Percentiles rank a stretch among this genome's conserved stretches.
phyloP scores from a whole-genome alignment of 192 early-diverging fungal genomes.

The Geranomyces variabilis region DNA sequence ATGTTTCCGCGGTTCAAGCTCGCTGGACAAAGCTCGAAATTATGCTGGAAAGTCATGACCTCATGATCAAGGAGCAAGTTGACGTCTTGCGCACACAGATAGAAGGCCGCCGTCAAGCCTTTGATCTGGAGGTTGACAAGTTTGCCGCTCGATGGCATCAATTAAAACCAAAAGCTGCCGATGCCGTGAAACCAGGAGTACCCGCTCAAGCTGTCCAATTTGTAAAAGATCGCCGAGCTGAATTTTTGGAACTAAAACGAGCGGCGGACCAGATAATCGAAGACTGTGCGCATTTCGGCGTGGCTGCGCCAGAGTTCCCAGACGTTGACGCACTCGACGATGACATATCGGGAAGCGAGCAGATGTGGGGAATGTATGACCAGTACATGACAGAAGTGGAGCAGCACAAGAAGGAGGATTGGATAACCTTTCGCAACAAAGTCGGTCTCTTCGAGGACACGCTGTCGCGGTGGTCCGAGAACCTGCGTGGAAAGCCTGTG shows the following conservation, averaged over 20 bases:
- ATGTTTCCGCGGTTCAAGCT: conserved; percentile 45
- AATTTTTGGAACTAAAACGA: conserved; percentile 48
- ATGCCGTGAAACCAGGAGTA: conserved; percentile 11
- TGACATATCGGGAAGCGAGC: conserved; percentile 35
- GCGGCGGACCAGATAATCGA: conserved; percentile 43
- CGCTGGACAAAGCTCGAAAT: conserved; percentile 61
- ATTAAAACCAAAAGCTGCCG: conserved; percentile 50
- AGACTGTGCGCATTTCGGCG: conserved; percentile 56
- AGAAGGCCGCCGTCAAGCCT: conserved; percentile 45
- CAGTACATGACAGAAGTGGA: conserved; percentile 39
- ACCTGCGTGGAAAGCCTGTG: conserved; percentile 30
- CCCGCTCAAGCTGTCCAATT: conserved; percentile 41
- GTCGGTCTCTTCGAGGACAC: conserved; percentile 51
- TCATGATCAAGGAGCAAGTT: conserved; percentile 64
- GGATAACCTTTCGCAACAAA: conserved; percentile 57
- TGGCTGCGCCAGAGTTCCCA: conserved; percentile 37
- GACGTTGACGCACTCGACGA: conserved; percentile 41
- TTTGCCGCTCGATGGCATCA: conserved; percentile 56
- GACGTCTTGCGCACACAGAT: conserved; percentile 55
- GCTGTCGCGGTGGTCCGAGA: conserved; percentile 47
- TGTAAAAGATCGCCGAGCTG: conserved; percentile 47
- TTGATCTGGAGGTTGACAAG: conserved; percentile 50
- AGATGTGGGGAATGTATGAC: conserved; percentile 49
- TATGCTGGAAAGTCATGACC: conserved; percentile 62
- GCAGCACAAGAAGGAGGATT: conserved; percentile 46